Evolutionary conservation across 2,329 filamentous ascomycete species (phyloP).

Genomic region (Simplicillium sp.): DNA sequence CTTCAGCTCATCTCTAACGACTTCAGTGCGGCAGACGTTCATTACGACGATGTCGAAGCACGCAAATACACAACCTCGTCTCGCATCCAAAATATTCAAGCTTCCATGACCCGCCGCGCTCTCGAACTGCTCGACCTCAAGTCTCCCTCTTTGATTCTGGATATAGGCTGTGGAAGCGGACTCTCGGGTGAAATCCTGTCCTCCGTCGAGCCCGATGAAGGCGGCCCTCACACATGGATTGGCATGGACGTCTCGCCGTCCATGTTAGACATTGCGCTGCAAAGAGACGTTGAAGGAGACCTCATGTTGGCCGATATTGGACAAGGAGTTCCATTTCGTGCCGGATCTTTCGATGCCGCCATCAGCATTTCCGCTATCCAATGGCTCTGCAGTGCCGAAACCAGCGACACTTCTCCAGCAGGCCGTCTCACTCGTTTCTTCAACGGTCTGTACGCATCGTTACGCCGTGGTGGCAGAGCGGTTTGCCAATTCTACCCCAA

Average conservation of each 20-base stretch:
- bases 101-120: conserved; percentile 86
- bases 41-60: conserved; percentile 93
- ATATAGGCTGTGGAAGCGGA: conserved; percentile 92
- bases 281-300: conserved; percentile 87
- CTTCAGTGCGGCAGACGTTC: conserved; percentile 79
- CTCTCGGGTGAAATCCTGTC: conserved; percentile 91
- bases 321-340: conserved; percentile 87
- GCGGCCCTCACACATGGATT: conserved; percentile 89
- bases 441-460: conserved; percentile 76
- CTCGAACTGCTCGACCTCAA: conserved; percentile 81
- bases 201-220: conserved; percentile 55
- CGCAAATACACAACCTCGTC: conserved; percentile 96
- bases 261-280: conserved; percentile 94
- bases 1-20: conserved; percentile 14
- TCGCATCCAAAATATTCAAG: conserved; percentile 91
- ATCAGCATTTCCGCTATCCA: conserved; percentile 95
- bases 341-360: conserved; percentile 88
- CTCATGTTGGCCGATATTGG: conserved; percentile 92
- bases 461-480: conserved; percentile 76
- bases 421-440: conserved; percentile 81
- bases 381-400: conserved; percentile 96
- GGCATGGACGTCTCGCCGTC: conserved; percentile 90
- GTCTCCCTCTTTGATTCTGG: conserved; percentile 78
- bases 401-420: conserved; percentile 70
- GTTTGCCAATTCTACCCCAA: conserved; percentile 98